Base-by-base conservation (phyloP, 2,329 filamentous ascomycete genomes). In the Trichothecium roseum region DNA sequence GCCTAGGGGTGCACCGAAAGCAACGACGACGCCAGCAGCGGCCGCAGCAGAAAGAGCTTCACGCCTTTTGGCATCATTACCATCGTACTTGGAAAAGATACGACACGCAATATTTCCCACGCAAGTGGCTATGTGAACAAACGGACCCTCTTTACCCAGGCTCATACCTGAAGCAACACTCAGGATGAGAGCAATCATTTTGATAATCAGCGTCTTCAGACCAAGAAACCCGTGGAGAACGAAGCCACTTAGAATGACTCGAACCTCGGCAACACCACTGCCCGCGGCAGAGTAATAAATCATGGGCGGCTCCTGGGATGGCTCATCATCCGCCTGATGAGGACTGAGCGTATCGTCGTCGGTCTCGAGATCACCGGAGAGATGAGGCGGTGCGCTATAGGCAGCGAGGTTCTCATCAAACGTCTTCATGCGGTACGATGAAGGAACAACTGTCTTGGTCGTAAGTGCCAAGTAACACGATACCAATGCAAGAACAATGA, bases 241-340 rank as follows among this genome's bases (percentile, higher is more conserved):
- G 51, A 96, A 98, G 5, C 91, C 91, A 49, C 87, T 95, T n/a
- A 96, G 73, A 39, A 96, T 96, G 40, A 96, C 91, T 44, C 91
- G 88, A 37, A 96, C 89, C 62, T 98, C 91, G 6, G 91, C 91
- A 10, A 98, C 91, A 48, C 91, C 91, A 59, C 87, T 94, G 33
- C 91, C 91, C 29, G 89, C 89, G 39, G 89, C 91, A 7, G 91
- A 88, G 56, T 95, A 98, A 59, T 94, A 98, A 5, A 89, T 73
- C 81, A 93, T 93, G 1, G 85, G 83, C 3, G 81, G 72, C 1
- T 51, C 49, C 41, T 37, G 55, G 42, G 36, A 58, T 42, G 43
- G 59, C 3, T 40, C 32, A n/a, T 64, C 15, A 54, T 64, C 41
- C 51, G 65, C 39, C 17, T 54, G 54, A 5, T 49, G 53, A 7